Evolutionary conservation across 805 yeast species (phyloP).

Genomic region (Metschnikowia orientalis): DNA sequence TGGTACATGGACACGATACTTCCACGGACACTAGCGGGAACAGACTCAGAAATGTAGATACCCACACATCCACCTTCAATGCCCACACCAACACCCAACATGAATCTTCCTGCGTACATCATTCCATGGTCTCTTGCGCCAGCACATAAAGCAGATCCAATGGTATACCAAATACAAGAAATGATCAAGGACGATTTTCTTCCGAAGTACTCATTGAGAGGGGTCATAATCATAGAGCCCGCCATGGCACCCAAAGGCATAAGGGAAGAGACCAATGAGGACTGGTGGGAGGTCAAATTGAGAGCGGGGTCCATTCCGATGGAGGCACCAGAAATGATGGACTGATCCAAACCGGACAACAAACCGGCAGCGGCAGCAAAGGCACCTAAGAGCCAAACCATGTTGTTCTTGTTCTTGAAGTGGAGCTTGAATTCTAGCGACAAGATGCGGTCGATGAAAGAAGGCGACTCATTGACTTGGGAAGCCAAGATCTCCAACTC

Average conservation of each 20-base stretch:
- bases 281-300: conserved; percentile 36
- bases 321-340: conserved; percentile 61
- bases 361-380: conserved; percentile 64
- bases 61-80: conserved; percentile 64
- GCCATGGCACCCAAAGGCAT: conserved; percentile 71
- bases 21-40: conserved; percentile 56
- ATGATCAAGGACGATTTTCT: conserved; percentile 51
- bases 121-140: conserved; percentile 30
- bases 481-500: conserved; percentile 31
- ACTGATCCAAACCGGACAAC: conserved; percentile 65
- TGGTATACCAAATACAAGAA: conserved; percentile 56
- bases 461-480: conserved; percentile 25
- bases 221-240: conserved; percentile 58
- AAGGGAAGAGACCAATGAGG: conserved; percentile 51
- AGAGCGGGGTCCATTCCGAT: conserved; percentile 46
- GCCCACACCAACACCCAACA: conserved; percentile 63
- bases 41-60: conserved; percentile 57
- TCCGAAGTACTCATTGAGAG: conserved; percentile 52
- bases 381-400: conserved; percentile 44
- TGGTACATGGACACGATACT: conserved; percentile 59
- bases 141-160: conserved; percentile 58
- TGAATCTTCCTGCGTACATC: conserved; percentile 51
- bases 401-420: conserved; percentile 41
- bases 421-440: conserved; percentile 35
- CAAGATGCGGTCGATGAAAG: conserved; percentile 36